phyloP scores from a whole-genome alignment of 2,329 filamentous ascomycete genomes.

The Epichloe aotearoae region DNA sequence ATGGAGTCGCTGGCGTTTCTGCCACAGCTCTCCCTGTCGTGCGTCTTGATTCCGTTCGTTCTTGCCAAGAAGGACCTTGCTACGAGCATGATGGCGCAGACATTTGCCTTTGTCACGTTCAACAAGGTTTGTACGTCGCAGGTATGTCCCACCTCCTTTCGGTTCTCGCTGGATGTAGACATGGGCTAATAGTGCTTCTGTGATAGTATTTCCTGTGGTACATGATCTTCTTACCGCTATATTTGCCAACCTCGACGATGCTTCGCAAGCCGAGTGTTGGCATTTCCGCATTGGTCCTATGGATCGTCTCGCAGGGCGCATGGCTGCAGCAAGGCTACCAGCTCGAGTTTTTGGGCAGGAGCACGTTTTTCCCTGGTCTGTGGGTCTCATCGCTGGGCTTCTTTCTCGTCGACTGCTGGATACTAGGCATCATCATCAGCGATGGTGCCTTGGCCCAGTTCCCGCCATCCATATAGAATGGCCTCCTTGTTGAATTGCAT shows the following conservation, averaged over 20 bases:
- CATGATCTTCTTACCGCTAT: conserved; percentile 81
- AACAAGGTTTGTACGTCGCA: conserved; percentile 99
- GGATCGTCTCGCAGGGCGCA: conserved; percentile 61
- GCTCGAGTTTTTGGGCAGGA: conserved; percentile 67
- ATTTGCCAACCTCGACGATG: conserved; percentile 69
- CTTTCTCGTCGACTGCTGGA: conserved; percentile 78
- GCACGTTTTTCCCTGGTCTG: conserved; percentile 75
- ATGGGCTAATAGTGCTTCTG: too few relatives aligned
- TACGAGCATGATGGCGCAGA: conserved; percentile 82
- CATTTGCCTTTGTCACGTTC: conserved; percentile 92
- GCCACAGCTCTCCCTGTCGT: conserved; percentile 72
- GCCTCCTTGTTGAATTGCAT: conserved; percentile 3
- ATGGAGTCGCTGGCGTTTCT: conserved; percentile 77
- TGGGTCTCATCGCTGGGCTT: conserved; percentile 66
- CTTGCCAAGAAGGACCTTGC: conserved; percentile 73
- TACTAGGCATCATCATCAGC: conserved; percentile 63
- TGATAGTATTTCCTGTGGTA: conserved; percentile 95
- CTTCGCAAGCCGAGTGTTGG: conserved; percentile 48
- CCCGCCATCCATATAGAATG: conserved; percentile 14
- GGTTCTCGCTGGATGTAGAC: too few relatives aligned
- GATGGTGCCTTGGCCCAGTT: conserved; percentile 34
- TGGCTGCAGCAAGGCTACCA: conserved; percentile 67
- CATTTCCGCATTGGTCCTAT: conserved; percentile 50
- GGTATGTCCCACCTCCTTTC: conserved; percentile 33
- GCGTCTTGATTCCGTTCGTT: conserved; percentile 59